phyloP scores from a whole-genome alignment of 2,329 filamentous ascomycete genomes.

The Botrytis medusae region DNA sequence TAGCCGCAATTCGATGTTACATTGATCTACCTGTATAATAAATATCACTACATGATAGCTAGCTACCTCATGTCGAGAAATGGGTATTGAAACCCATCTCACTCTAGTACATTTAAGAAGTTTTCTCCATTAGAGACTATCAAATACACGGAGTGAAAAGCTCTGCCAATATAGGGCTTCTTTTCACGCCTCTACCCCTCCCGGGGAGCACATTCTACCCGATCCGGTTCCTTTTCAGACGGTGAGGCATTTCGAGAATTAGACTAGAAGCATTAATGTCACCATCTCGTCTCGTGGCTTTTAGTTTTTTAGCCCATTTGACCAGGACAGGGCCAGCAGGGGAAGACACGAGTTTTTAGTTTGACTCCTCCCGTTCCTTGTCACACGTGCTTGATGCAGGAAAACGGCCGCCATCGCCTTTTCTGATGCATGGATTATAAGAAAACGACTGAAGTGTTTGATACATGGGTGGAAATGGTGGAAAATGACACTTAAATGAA shows the following conservation, averaged over 20 bases:
- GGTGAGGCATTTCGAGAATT: conserved; percentile 15
- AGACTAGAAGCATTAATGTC: conserved; percentile 16
- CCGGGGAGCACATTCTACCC: background rate
- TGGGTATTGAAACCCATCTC: background rate
- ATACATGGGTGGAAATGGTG: background rate
- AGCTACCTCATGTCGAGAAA: background rate
- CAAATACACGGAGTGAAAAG: background rate
- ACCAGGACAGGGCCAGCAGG: conserved; percentile 1
- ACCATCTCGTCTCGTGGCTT: conserved; percentile 14
- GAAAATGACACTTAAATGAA: conserved; percentile 1
- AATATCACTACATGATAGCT: background rate
- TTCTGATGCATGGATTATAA: background rate
- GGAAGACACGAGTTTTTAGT: background rate
- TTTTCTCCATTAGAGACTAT: background rate
- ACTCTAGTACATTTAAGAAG: background rate
- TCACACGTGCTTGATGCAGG: conserved; percentile 20
- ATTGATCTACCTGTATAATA: background rate
- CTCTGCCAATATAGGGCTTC: background rate
- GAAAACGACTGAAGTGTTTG: background rate
- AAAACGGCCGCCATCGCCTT: conserved; percentile 16
- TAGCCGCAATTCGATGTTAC: background rate
- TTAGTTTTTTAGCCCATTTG: background rate
- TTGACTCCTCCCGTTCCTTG: conserved; percentile 13
- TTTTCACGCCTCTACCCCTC: background rate
- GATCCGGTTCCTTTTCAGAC: background rate